phyloP scores from a whole-genome alignment of 768 basidiomycete genomes.

The Amanita exitialis region DNA sequence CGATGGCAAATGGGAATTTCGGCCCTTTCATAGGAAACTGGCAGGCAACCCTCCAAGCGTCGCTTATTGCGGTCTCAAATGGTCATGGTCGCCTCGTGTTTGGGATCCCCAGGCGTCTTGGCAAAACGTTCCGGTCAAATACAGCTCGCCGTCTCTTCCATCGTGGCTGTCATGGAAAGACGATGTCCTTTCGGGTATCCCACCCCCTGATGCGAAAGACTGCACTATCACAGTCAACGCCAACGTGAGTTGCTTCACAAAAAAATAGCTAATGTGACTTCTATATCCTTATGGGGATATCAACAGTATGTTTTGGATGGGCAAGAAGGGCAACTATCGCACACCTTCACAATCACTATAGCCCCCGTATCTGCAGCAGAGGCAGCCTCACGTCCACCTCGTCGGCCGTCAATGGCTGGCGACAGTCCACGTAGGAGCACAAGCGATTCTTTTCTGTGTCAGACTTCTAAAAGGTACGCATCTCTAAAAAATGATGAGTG shows the following conservation, averaged over 20 bases:
- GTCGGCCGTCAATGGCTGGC: conserved; percentile 31
- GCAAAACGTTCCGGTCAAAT: conserved; percentile 68
- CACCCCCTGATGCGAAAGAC: conserved; percentile 64
- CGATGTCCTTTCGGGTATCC: conserved; percentile 73
- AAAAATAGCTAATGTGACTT: conserved; percentile 4
- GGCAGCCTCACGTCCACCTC: conserved; percentile 27
- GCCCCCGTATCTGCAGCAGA: conserved; percentile 49
- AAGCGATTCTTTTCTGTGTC: conserved; percentile 37
- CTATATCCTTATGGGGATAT: conserved; percentile 4
- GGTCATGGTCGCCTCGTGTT: conserved; percentile 87
- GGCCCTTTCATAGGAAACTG: conserved; percentile 81
- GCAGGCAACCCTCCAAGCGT: conserved; percentile 75
- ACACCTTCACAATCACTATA: conserved; percentile 62
- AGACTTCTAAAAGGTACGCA: conserved; percentile 28
- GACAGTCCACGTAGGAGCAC: conserved; percentile 35
- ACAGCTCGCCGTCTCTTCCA: conserved; percentile 74
- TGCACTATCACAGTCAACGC: conserved; percentile 71
- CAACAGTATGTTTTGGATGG: conserved; percentile 65
- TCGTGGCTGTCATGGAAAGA: conserved; percentile 85
- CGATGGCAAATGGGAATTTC: conserved; percentile 78
- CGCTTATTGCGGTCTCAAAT: conserved; percentile 72
- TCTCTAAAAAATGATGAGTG: neutral
- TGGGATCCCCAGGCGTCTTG: conserved; percentile 95
- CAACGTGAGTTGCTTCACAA: conserved; percentile 38
- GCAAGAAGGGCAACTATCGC: conserved; percentile 56